phyloP scores from a whole-genome alignment of 1,139 yeast species.

The Protomyces lactucae-debilis region DNA sequence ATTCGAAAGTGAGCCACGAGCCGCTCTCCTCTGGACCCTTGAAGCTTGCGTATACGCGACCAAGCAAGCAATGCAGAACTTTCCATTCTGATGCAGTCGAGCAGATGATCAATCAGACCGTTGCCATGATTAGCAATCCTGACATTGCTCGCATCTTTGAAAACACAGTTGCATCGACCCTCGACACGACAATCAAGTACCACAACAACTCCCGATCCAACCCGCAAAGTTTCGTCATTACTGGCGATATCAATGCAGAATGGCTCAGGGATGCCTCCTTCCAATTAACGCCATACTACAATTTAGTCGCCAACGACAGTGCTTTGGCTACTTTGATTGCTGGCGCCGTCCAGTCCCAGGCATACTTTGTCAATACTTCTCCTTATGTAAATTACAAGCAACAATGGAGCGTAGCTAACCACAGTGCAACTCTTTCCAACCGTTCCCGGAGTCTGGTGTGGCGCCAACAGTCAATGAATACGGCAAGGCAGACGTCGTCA shows the following conservation, averaged over 20 bases:
- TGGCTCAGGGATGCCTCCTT: constrained; percentile 84
- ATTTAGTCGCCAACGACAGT: constrained; percentile 51
- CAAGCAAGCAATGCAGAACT: constrained; percentile 67
- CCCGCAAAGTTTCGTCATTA: constrained; percentile 64
- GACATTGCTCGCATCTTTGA: constrained; percentile 74
- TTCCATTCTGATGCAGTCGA: constrained; percentile 64
- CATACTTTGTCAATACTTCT: constrained; percentile 35
- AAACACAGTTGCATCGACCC: constrained; percentile 79
- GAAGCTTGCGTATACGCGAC: constrained; percentile 68
- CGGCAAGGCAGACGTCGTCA: constrained; percentile 5
- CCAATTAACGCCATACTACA: constrained; percentile 71
- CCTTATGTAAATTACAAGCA: background rate
- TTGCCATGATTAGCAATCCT: constrained; percentile 48
- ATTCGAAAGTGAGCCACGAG: constrained; percentile 30
- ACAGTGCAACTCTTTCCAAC: constrained; percentile 28
- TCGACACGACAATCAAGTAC: constrained; percentile 83
- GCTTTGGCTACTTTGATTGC: constrained; percentile 51
- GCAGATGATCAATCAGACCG: constrained; percentile 51
- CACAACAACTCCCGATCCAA: constrained; percentile 43
- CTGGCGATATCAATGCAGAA: constrained; percentile 75
- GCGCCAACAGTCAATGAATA: background rate
- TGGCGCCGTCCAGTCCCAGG: constrained; percentile 81
- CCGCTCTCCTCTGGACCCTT: constrained; percentile 38
- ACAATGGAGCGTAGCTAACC: background rate
- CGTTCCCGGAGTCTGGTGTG: constrained; percentile 10